Evolutionary conservation across 352 stramenopile genomes (phyloP).

Genomic region (Phytopythium helicoides): DNA sequence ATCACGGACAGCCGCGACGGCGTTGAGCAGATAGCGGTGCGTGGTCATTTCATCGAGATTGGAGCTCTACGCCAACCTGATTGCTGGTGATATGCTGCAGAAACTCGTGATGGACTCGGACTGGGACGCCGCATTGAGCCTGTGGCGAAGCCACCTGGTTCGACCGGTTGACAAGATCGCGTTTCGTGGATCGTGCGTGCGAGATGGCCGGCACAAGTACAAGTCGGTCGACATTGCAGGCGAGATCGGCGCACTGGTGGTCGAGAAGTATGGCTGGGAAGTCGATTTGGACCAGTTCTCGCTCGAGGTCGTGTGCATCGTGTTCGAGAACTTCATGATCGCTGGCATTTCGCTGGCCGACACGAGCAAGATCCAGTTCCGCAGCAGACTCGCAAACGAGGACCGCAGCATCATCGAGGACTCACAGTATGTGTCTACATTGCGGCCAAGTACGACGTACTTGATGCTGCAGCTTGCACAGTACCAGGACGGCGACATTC

Average conservation of each 20-base stretch:
- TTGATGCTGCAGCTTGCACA: slow-evolving; percentile 69
- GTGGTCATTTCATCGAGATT: not conserved
- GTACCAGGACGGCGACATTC: slow-evolving; percentile 52
- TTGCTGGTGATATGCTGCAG: slow-evolving; percentile 15
- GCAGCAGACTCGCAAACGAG: slow-evolving; percentile 69
- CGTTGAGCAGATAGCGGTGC: slow-evolving; percentile 60
- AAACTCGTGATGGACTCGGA: slow-evolving; percentile 42
- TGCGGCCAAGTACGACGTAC: slow-evolving; percentile 74
- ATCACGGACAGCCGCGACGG: slow-evolving; percentile 44
- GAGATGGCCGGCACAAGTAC: slow-evolving; percentile 71
- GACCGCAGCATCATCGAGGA: slow-evolving; percentile 49
- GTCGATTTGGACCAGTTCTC: slow-evolving; percentile 68
- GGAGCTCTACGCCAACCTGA: not conserved
- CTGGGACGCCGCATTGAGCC: slow-evolving; percentile 47
- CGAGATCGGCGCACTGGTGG: slow-evolving; percentile 52
- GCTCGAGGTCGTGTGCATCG: slow-evolving; percentile 70
- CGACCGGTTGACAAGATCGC: slow-evolving; percentile 26
- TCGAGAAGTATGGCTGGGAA: slow-evolving; percentile 58
- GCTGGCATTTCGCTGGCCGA: slow-evolving; percentile 63
- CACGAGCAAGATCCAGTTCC: slow-evolving; percentile 54
- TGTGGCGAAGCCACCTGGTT: slow-evolving; percentile 53
- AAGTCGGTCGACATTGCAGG: slow-evolving; percentile 63
- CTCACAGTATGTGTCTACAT: slow-evolving; percentile 70
- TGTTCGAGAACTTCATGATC: slow-evolving; percentile 72
- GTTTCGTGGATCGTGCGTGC: slow-evolving; percentile 78